Conservation (phyloP, 2,329 filamentous ascomycete species). For the Nannizzia gypsea region DNA sequence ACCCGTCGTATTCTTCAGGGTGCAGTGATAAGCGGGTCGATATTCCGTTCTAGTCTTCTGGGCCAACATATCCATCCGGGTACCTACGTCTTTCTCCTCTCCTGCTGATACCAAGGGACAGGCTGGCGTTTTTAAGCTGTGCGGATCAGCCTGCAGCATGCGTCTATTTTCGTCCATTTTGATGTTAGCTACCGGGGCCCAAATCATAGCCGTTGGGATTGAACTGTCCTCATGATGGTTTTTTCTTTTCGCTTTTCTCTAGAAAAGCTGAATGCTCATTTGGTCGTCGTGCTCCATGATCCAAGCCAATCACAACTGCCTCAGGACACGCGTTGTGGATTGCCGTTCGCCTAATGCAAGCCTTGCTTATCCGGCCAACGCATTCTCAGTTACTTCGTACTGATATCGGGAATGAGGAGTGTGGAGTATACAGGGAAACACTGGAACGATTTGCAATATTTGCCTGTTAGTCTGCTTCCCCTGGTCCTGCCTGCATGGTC, state of each 20-base stretch:
- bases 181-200: not conserved
- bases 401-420: not conserved
- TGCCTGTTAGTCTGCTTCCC: not conserved
- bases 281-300: conserved; percentile 1
- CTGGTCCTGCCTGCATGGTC: not conserved
- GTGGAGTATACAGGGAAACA: not conserved
- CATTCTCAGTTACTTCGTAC: not conserved
- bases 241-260: not conserved
- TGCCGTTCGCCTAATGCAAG: conserved; percentile 2
- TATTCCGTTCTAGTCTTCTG: not conserved
- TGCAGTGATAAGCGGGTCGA: not conserved
- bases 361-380: not conserved
- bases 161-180: not conserved
- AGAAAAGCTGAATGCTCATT: not conserved
- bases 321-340: not conserved
- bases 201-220: not conserved
- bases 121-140: not conserved
- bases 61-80: not conserved
- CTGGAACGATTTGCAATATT: not conserved
- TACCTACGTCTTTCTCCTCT: not conserved
- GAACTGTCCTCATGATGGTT: not conserved
- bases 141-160: not conserved
- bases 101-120: not conserved
- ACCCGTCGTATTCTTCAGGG: not conserved
- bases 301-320: not conserved